A percentile compares a stretch with the other conserved stretches of the same genome.
Evolutionary conservation across 805 yeast genomes (phyloP).

Genomic region (Kodamaea neixiangensis): DNA sequence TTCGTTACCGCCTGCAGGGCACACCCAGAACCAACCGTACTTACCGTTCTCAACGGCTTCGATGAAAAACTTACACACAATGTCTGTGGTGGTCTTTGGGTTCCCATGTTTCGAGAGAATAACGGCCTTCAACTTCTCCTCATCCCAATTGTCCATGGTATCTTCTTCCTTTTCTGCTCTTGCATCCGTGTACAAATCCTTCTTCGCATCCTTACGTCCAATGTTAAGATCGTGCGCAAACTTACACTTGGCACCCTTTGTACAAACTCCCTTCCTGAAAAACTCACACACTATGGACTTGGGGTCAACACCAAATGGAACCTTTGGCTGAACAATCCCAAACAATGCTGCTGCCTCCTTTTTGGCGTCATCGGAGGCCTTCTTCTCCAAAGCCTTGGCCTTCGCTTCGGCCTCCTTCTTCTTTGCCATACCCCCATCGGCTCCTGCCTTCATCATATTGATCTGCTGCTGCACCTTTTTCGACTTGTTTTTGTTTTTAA

Average conservation of each 20-base stretch:
- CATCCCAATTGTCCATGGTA: slow-evolving; percentile 97
- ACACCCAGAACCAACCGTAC: slow-evolving; percentile 99
- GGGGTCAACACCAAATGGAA: slow-evolving; percentile 97
- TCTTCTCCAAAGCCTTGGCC: slow-evolving; percentile 73
- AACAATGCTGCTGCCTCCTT: slow-evolving; percentile 81
- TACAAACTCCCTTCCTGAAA: slow-evolving; percentile 85
- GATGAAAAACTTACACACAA: slow-evolving; percentile 88
- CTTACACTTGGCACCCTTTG: slow-evolving; percentile 83
- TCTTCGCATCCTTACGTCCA: slow-evolving; percentile 87
- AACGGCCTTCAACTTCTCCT: slow-evolving; percentile 86
- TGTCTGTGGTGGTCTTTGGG: slow-evolving; percentile 90
- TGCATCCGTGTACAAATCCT: slow-evolving; percentile 88
- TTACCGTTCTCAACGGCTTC: slow-evolving; percentile 97
- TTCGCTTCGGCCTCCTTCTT: slow-evolving; percentile 75
- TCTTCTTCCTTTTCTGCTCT: slow-evolving; percentile 73
- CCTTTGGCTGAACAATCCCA: slow-evolving; percentile 74
- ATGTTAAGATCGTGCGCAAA: slow-evolving; percentile 86
- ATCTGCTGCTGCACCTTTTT: slow-evolving; percentile 71
- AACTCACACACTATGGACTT: slow-evolving; percentile 88
- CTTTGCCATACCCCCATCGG: slow-evolving; percentile 54
- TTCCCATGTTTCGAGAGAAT: slow-evolving; percentile 92
- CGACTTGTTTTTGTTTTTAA: slow-evolving; percentile 94
- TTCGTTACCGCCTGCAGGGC: slow-evolving; percentile 91
- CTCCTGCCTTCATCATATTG: slow-evolving; percentile 42
- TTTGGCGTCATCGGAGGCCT: slow-evolving; percentile 87